Percentiles rank a stretch among this genome's conserved stretches.
Evolutionary conservation across 139 green algal species (phyloP).

Genomic region (Auxenochlorella protothecoides): DNA sequence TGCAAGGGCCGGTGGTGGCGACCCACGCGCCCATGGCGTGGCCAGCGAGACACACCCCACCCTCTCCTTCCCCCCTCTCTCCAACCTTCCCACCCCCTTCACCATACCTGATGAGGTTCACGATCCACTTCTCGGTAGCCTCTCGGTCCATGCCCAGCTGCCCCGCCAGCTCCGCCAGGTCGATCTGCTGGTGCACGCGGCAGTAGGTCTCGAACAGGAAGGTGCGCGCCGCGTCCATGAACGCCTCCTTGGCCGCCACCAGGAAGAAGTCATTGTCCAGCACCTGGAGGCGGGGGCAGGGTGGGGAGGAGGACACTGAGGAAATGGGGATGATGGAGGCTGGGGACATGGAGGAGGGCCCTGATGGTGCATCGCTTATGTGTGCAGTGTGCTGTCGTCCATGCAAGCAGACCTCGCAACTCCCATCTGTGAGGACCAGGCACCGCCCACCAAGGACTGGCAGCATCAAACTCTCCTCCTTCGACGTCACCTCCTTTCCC

Average conservation of each 20-base stretch:
- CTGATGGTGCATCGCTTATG: too few relatives aligned
- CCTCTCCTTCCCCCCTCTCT: too few relatives aligned
- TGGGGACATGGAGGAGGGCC: too few relatives aligned
- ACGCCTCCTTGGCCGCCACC: constrained; percentile 75
- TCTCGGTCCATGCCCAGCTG: constrained; percentile 77
- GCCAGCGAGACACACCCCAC: not conserved
- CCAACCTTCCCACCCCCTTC: too few relatives aligned
- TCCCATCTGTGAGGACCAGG: too few relatives aligned
- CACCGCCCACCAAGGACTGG: too few relatives aligned
- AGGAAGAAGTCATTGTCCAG: constrained; percentile 94
- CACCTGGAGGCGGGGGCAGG: not conserved
- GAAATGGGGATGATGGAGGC: not conserved
- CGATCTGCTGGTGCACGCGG: constrained; percentile 78
- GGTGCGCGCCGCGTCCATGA: constrained; percentile 86
- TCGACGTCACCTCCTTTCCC: too few relatives aligned
- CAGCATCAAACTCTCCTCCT: too few relatives aligned
- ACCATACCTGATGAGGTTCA: constrained; percentile 73
- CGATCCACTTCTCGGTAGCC: constrained; percentile 89
- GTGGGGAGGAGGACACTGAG: not conserved
- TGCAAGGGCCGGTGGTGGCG: constrained; percentile 10
- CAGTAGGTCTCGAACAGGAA: constrained; percentile 99
- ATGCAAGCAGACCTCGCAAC: too few relatives aligned
- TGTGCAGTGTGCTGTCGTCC: too few relatives aligned
- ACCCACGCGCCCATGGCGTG: constrained; percentile 29
- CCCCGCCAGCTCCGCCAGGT: constrained; percentile 75